These are phyloP conservation scores for Collybia sp. DNA, from an alignment of 768 basidiomycete genomes.

Conservation along the genomic window DNA sequence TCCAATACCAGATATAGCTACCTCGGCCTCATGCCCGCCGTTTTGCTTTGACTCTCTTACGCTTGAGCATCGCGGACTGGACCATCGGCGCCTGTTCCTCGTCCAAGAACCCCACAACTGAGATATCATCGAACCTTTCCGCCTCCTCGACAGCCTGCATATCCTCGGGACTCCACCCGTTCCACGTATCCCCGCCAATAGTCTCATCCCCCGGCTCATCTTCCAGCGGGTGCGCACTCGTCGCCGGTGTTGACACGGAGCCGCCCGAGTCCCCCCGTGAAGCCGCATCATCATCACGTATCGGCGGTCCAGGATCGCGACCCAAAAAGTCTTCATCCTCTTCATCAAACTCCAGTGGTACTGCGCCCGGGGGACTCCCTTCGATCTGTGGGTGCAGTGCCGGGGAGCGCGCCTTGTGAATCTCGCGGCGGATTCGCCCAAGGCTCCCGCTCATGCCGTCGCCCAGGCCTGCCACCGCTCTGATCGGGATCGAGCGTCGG, in stretches of 20 bases:
- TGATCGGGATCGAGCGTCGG: slow-evolving; percentile 52
- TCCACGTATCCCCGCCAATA: slow-evolving; percentile 21
- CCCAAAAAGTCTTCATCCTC: slow-evolving; percentile 59
- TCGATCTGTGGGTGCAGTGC: slow-evolving; percentile 21
- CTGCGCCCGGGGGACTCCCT: slow-evolving; percentile 22
- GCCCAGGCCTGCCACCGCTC: slow-evolving; percentile 45
- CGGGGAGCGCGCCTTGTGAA: slow-evolving; percentile 47
- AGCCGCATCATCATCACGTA: slow-evolving; percentile 12
- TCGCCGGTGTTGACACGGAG: slow-evolving; percentile 35
- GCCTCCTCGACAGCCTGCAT: slow-evolving; percentile 43
- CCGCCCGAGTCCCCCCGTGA: slow-evolving; percentile 21
- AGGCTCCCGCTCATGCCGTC: slow-evolving; percentile 60
- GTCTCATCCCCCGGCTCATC: slow-evolving; percentile 25
- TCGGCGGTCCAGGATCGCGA: slow-evolving; percentile 12
- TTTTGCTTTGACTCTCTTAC: too few species aligned
- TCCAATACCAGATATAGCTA: too few species aligned
- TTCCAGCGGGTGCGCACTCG: slow-evolving; percentile 25
- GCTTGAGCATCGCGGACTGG: not conserved
- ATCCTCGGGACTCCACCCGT: slow-evolving; percentile 44
- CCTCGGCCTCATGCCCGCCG: too few species aligned
- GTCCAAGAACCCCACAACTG: slow-evolving; percentile 34
- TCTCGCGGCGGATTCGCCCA: slow-evolving; percentile 52
- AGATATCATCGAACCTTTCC: slow-evolving; percentile 46
- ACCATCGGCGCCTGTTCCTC: slow-evolving; percentile 24
- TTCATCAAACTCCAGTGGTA: slow-evolving; percentile 60